A percentile compares a stretch with the other conserved stretches of the same genome.
Evolutionary conservation across 148 eudicot genomes (phyloP).

Genomic region (Nepenthes mirabilis): DNA sequence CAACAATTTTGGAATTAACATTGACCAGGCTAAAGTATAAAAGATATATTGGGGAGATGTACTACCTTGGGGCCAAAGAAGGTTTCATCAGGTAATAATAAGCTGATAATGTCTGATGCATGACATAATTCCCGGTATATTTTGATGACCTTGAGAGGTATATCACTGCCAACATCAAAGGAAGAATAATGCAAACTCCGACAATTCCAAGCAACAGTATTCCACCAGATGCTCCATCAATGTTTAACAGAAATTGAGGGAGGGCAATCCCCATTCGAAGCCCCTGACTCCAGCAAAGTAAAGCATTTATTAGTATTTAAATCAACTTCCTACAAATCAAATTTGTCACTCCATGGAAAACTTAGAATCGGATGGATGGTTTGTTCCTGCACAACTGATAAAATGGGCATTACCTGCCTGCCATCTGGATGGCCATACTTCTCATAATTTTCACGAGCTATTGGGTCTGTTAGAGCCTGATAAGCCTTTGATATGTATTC

Average conservation of each 20-base stretch:
- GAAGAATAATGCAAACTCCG: constrained; percentile 22
- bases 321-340: constrained; percentile 1
- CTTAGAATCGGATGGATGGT: background rate
- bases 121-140: constrained; percentile 20
- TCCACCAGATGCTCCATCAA: constrained; percentile 23
- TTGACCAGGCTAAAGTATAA: background rate
- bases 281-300: constrained; percentile 13
- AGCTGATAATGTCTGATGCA: constrained; percentile 19
- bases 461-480: constrained; percentile 18
- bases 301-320: background rate
- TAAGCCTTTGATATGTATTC: constrained; percentile 20
- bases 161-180: constrained; percentile 19
- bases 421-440: constrained; percentile 26
- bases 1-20: background rate
- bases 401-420: constrained; percentile 8
- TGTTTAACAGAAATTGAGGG: constrained; percentile 23
- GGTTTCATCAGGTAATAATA: constrained; percentile 25
- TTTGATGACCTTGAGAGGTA: constrained; percentile 23
- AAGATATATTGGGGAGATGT: background rate
- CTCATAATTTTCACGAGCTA: constrained; percentile 16
- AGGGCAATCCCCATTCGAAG: constrained; percentile 28
- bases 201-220: constrained; percentile 22
- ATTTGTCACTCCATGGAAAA: background rate
- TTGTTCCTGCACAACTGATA: background rate
- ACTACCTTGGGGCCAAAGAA: constrained; percentile 25